Evolutionary conservation across 805 yeast genomes (phyloP).

Genomic region (Saccharomycodes ludwigii): DNA sequence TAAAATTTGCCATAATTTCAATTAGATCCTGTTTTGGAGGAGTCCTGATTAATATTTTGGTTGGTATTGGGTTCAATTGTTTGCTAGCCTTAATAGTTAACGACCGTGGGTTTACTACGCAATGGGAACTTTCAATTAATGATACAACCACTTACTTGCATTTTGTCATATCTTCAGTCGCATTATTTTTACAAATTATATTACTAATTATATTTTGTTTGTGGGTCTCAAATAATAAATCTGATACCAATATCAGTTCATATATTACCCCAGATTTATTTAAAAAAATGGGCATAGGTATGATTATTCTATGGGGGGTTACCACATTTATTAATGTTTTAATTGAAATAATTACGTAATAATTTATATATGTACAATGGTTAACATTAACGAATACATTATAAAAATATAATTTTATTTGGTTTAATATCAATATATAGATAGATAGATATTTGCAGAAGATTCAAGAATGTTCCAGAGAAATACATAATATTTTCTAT

Average conservation of each 20-base stretch:
- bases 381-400: no score
- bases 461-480: no score
- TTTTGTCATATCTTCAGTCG: conserved; percentile 16
- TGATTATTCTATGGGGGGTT: conserved; percentile 17
- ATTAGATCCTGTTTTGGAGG: conserved; percentile 91
- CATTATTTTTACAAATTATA: conserved; percentile 14
- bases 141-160: conserved; percentile 10
- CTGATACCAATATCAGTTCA: neutral
- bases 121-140: conserved; percentile 11
- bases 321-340: conserved; percentile 17
- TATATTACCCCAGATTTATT: neutral
- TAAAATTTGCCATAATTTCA: conserved; percentile 82
- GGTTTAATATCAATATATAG: no score
- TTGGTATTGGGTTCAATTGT: conserved; percentile 77
- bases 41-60: conserved; percentile 63
- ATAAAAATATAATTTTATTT: no score
- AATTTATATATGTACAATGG: neutral
- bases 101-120: conserved; percentile 7
- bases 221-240: conserved; percentile 10
- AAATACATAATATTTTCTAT: no score
- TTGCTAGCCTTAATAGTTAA: conserved; percentile 28
- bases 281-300: conserved; percentile 12
- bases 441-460: no score
- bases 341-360: conserved; percentile 11
- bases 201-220: conserved; percentile 12